phyloP scores from a whole-genome alignment of 257 asterid species.

The Petunia secreta region DNA sequence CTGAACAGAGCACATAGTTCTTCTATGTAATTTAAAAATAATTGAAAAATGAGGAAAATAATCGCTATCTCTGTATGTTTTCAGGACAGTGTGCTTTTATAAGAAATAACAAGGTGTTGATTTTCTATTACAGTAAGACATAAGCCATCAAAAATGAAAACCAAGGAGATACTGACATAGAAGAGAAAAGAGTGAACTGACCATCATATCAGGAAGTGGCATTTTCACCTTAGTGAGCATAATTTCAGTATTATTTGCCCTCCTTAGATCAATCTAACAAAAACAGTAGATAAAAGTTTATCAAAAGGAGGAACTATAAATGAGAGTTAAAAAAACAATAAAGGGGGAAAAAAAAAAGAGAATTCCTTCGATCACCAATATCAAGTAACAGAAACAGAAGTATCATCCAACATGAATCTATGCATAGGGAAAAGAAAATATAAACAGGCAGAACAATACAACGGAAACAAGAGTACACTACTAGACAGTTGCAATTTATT shows the following conservation, averaged over 20 bases:
- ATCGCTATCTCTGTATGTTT: too few species aligned
- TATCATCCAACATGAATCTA: not conserved
- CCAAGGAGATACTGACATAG: not conserved
- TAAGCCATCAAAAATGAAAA: not conserved
- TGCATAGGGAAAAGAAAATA: not conserved
- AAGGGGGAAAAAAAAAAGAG: not conserved
- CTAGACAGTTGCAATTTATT: not conserved
- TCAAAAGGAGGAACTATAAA: not conserved
- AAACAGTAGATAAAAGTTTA: constrained; percentile 10
- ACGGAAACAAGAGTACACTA: not conserved
- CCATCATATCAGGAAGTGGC: constrained; percentile 99
- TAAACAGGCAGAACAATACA: not conserved
- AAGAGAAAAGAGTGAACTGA: constrained; percentile 40
- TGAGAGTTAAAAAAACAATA: constrained; percentile 1
- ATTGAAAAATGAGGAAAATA: too few species aligned
- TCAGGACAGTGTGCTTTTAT: too few species aligned
- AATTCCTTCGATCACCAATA: constrained; percentile 17
- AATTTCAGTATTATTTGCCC: constrained; percentile 98
- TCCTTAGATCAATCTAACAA: constrained; percentile 88
- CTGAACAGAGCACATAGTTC: too few species aligned
- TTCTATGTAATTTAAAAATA: too few species aligned
- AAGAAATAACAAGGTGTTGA: too few species aligned
- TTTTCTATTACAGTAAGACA: not conserved
- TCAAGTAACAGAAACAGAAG: not conserved
- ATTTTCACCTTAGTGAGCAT: constrained; percentile 99